Percentiles rank a stretch among this genome's conserved stretches.
Evolutionary conservation across 306 rosid species (phyloP).

Genomic region (Pterocarpus santalinus): DNA sequence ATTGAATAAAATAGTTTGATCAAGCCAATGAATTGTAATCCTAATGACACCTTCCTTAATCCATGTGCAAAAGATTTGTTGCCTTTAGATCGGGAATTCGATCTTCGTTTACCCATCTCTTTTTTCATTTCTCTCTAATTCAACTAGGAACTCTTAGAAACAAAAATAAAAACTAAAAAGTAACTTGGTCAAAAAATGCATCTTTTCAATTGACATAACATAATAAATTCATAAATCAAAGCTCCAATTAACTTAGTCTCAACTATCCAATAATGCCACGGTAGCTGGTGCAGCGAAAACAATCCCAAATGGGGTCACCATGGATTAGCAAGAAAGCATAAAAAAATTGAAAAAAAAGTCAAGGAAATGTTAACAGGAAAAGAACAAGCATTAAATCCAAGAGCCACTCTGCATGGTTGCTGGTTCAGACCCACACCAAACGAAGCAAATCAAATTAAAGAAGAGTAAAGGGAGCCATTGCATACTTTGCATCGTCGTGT

Average conservation of each 20-base stretch:
- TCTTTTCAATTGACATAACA: neutral
- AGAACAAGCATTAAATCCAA: slow-evolving; percentile 50
- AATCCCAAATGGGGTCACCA: neutral
- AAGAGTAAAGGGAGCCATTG: neutral
- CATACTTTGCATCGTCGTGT: neutral
- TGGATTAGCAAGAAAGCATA: slow-evolving; percentile 4
- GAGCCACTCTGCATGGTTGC: neutral
- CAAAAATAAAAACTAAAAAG: no score
- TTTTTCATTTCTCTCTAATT: no score
- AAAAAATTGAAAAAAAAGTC: neutral
- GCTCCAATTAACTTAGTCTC: neutral
- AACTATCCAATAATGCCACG: neutral
- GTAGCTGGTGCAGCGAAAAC: neutral
- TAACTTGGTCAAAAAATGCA: neutral
- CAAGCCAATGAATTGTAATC: no score
- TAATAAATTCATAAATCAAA: slow-evolving; percentile 6
- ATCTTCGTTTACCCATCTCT: no score
- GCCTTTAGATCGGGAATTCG: no score
- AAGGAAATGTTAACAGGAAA: slow-evolving; percentile 42
- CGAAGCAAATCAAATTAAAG: neutral
- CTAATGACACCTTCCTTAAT: no score
- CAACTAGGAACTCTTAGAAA: no score
- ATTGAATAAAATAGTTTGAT: no score
- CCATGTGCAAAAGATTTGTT: no score
- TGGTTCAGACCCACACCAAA: no score